Base-by-base conservation (phyloP, 805 yeast genomes). In the Hanseniaspora guilliermondii region DNA sequence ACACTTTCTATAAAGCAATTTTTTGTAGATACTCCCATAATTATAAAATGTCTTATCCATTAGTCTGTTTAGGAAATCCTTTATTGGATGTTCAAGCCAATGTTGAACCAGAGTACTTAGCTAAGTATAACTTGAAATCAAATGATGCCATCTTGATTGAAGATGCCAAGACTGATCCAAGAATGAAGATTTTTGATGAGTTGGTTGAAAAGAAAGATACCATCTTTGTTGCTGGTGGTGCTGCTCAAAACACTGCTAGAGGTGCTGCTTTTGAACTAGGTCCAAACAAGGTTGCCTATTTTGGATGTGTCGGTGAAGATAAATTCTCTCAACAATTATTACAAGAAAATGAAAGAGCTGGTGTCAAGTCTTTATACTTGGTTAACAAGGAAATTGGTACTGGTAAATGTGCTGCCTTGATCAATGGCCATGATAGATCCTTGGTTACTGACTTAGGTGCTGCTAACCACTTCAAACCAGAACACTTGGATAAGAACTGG, bases 221-320 rank as follows among this genome's bases (percentile, higher is more conserved):
- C 58, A 78, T 80, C 63, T 71, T 81, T 58, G 79, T 91, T 61
- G 98, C 99, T 58, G 99, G 99, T 62, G 99, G 99, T 69, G 99
- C 99, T 64, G 98, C 97, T 58, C 99, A 93, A 75, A 93, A 93
- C 76, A 80, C 97, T 60, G 97, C 97, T 56, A 82, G 99, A 73
- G 99, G 96, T 66, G 97, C 97, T 49, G 97, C 91, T 67, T 91
- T 87, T 73, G 70, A 87, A 55, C 77, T 93, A 50, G 96, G 97
- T 57, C 70, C 73, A 47, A 70, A 80, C 62, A 80, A 91, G 33
- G 97, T 93, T 56, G 84, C 83, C 53, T 93, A 93, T 76, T 87
- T 91, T 67, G 99, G 99, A 54, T 83, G 95, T 49, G 97, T 91
- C 58, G 98, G 98, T 66, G 78, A 85, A 62, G 99, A 93, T 71